phyloP scores from a whole-genome alignment of 2,329 filamentous ascomycete species.

The Neurospora crassa region DNA sequence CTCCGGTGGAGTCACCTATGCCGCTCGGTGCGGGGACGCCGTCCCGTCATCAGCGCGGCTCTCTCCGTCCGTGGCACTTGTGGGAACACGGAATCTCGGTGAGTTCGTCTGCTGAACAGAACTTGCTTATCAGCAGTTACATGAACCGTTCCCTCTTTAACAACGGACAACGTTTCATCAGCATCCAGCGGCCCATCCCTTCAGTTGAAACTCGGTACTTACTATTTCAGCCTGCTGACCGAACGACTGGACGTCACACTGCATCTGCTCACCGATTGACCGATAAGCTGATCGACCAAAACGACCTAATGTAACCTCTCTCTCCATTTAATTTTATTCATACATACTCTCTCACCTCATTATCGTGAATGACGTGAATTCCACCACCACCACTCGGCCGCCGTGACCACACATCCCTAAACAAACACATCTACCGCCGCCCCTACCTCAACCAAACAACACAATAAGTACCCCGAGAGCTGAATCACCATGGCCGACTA shows the following conservation, averaged over 20 bases:
- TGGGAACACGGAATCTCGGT: not conserved
- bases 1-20: not conserved
- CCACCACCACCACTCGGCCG: not conserved
- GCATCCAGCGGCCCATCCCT: not conserved
- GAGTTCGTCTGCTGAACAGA: not conserved
- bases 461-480: not conserved
- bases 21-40: not conserved
- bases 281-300: not conserved
- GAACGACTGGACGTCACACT: not conserved
- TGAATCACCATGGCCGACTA: not conserved
- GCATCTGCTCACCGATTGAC: not conserved
- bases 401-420: not conserved
- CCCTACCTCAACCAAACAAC: not conserved
- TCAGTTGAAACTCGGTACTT: not conserved
- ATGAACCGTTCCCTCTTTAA: not conserved
- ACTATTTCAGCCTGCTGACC: not conserved
- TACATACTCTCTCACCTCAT: not conserved
- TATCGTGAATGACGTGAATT: not conserved
- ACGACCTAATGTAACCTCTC: not conserved
- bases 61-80: not conserved
- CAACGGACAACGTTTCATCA: not conserved
- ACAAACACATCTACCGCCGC: not conserved
- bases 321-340: not conserved
- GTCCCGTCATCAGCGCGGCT: not conserved
- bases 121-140: not conserved